Conservation (phyloP, 306 rosid species). For the Carpinus fangiana region DNA sequence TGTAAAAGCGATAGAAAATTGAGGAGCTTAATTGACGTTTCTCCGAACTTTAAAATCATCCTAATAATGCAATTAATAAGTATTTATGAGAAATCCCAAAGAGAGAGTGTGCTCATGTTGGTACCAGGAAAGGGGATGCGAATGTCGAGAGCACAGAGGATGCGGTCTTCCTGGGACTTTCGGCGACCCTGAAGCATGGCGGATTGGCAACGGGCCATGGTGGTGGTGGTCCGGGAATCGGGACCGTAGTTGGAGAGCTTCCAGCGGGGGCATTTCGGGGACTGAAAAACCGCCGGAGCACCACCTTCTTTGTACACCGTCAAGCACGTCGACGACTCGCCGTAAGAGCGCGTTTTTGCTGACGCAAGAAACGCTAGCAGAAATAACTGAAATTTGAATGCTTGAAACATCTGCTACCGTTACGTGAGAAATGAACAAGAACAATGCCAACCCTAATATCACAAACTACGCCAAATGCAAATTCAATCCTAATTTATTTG, state of each 20-base stretch:
- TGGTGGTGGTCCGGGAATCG: constrained; percentile 37
- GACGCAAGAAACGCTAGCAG: constrained; percentile 46
- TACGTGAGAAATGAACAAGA: neutral
- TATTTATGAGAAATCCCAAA: neutral
- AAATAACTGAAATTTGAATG: neutral
- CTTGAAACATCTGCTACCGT: constrained; percentile 20
- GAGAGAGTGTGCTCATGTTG: neutral
- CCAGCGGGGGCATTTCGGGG: constrained; percentile 96
- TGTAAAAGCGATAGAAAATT: no score
- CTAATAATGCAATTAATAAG: neutral
- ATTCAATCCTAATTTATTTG: no score
- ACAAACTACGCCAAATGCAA: no score
- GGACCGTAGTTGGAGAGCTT: constrained; percentile 54
- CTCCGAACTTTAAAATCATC: neutral
- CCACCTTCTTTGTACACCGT: constrained; percentile 79
- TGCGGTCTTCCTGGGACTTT: constrained; percentile 75
- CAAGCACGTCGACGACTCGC: constrained; percentile 83
- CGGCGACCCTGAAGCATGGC: constrained; percentile 79
- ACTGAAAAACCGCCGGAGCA: constrained; percentile 87
- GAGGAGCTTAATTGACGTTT: no score
- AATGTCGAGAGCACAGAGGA: constrained; percentile 76
- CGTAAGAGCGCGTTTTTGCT: constrained; percentile 24
- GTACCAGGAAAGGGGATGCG: constrained; percentile 81
- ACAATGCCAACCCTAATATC: no score
- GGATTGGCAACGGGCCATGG: constrained; percentile 56